Conservation (phyloP, 139 green algal species). For the Haematococcus sp. region DNA sequence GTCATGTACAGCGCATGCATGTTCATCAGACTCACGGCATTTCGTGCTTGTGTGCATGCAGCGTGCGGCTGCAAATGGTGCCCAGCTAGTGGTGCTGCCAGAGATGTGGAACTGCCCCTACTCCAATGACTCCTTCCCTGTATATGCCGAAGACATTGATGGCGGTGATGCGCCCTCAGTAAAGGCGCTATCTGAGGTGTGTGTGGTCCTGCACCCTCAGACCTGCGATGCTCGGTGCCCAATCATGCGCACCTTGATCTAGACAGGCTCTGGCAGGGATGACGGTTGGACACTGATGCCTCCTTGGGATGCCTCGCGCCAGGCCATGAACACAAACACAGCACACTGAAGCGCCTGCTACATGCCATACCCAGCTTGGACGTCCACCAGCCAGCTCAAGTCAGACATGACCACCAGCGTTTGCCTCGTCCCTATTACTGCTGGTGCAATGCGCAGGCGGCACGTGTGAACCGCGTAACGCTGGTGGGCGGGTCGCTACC, state of each 20-base stretch:
- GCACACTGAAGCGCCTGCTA: no score
- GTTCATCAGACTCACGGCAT: no score
- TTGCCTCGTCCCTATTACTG: not conserved
- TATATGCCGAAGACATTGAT: conserved; percentile 90
- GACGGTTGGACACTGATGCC: no score
- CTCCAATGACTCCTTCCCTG: conserved; percentile 91
- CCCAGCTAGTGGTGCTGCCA: conserved; percentile 82
- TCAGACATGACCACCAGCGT: not conserved
- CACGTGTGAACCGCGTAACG: conserved; percentile 32
- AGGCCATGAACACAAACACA: no score
- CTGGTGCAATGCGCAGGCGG: conserved; percentile 1
- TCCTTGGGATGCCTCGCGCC: no score
- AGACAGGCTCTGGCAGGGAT: not conserved
- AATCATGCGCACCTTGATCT: not conserved
- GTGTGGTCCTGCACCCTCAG: not conserved
- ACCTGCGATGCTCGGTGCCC: not conserved
- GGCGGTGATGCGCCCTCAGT: conserved; percentile 45
- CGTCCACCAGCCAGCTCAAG: no score
- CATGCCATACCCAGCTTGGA: no score
- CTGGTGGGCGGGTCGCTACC: conserved; percentile 86
- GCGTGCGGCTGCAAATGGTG: conserved; percentile 59
- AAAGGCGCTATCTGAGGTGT: conserved; percentile 17
- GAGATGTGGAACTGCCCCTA: conserved; percentile 99
- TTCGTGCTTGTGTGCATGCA: no score
- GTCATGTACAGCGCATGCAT: no score